Conservation (phyloP, 2,329 filamentous ascomycete species). For the Monosporascus cannonballus region DNA sequence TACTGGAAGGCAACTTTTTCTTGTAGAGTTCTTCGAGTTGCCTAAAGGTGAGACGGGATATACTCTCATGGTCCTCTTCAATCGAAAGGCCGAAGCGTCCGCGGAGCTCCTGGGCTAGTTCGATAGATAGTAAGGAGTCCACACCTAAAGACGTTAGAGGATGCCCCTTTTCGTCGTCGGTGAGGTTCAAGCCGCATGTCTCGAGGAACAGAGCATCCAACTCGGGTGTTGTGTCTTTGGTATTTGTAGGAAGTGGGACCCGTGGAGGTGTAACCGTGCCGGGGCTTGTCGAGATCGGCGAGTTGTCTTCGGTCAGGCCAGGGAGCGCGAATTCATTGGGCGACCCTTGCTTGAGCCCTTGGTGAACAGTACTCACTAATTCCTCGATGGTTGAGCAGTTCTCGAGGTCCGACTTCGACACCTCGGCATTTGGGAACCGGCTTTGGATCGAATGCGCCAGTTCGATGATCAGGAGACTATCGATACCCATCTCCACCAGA, state of each 20-base stretch:
- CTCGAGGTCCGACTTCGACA: slow-evolving; percentile 1
- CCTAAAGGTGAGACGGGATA: slow-evolving; percentile 8
- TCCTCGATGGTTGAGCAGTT: slow-evolving; percentile 5
- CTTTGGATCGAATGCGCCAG: slow-evolving; percentile 8
- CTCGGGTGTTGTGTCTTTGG: background rate
- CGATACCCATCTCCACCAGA: slow-evolving; percentile 17
- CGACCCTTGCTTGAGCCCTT: slow-evolving; percentile 7
- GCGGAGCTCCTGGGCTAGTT: slow-evolving; percentile 13
- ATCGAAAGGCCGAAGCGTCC: slow-evolving; percentile 17
- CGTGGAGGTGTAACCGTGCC: background rate
- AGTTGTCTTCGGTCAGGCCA: background rate
- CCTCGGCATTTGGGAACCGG: slow-evolving; percentile 2
- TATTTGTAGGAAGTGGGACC: background rate
- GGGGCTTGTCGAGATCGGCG: background rate
- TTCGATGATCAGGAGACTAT: slow-evolving; percentile 22
- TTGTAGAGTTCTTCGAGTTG: slow-evolving; percentile 2
- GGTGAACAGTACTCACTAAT: background rate
- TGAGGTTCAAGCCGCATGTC: slow-evolving; percentile 17
- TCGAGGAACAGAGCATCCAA: slow-evolving; percentile 14
- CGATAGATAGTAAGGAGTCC: slow-evolving; percentile 21
- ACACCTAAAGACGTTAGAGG: slow-evolving; percentile 15
- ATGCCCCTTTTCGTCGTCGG: slow-evolving; percentile 6
- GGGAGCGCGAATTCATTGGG: background rate
- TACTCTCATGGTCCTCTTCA: slow-evolving; percentile 4
- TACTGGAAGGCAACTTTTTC: background rate